Evolutionary conservation across 164 flowering plant species (phyloP).

Genomic region (Tetracentron sinense): DNA sequence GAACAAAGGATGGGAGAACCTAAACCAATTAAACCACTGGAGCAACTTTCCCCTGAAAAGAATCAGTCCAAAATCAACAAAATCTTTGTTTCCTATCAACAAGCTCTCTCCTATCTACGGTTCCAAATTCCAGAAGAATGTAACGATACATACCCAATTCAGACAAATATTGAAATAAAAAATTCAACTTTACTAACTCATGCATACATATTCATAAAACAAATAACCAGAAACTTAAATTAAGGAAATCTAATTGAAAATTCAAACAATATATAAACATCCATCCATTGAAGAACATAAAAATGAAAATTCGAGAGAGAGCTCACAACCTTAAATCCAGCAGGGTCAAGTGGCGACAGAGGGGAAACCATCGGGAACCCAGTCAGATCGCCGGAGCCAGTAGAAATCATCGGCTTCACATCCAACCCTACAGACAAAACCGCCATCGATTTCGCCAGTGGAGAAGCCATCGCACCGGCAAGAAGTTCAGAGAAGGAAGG

Average conservation of each 20-base stretch:
- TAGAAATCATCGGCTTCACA: constrained; percentile 7
- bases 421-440: constrained; percentile 1
- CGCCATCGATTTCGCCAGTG: not conserved
- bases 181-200: not conserved
- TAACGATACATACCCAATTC: not conserved
- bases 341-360: not conserved
- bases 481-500: constrained; percentile 14
- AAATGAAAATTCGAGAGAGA: not conserved
- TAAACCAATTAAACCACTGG: not conserved
- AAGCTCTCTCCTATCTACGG: not conserved
- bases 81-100: not conserved
- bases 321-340: constrained; percentile 10
- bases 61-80: not conserved
- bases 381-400: not conserved
- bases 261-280: not conserved
- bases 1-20: not conserved
- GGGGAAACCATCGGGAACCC: constrained; percentile 1
- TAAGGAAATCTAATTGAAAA: not conserved
- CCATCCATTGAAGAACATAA: not conserved
- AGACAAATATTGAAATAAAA: not conserved
- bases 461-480: constrained; percentile 13
- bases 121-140: not conserved
- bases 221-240: not conserved
- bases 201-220: not conserved
- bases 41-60: not conserved